Conservation (phyloP, 805 yeast genomes). For the Wickerhamomyces hampshirensis region DNA sequence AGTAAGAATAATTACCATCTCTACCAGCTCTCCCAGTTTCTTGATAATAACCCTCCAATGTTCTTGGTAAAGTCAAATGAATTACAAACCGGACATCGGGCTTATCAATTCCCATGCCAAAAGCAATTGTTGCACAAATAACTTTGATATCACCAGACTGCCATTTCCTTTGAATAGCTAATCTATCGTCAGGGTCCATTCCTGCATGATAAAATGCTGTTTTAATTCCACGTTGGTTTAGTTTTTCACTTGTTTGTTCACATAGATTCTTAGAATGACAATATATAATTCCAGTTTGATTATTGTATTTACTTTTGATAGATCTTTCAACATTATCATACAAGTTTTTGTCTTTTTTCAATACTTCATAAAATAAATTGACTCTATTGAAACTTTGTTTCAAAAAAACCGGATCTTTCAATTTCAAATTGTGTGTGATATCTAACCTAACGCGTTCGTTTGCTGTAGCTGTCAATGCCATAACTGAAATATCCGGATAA, state of each 20-base stretch:
- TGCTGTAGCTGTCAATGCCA: slow-evolving; percentile 98
- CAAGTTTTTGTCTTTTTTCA: slow-evolving; percentile 52
- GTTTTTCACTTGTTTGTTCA: slow-evolving; percentile 67
- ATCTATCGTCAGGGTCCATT: slow-evolving; percentile 74
- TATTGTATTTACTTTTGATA: slow-evolving; percentile 44
- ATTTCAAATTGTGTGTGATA: slow-evolving; percentile 70
- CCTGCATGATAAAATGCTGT: slow-evolving; percentile 91
- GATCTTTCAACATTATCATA: slow-evolving; percentile 56
- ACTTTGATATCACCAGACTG: slow-evolving; percentile 66
- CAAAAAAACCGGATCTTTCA: slow-evolving; percentile 57
- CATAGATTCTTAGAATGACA: slow-evolving; percentile 89
- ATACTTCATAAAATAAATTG: slow-evolving; percentile 75
- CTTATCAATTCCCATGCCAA: slow-evolving; percentile 99
- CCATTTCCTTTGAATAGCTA: slow-evolving; percentile 74
- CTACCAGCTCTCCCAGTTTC: slow-evolving; percentile 99
- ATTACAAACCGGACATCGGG: slow-evolving; percentile 91
- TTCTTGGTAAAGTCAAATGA: slow-evolving; percentile 83
- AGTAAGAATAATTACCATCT: slow-evolving; percentile 80
- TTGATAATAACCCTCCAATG: slow-evolving; percentile 93
- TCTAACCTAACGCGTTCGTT: slow-evolving; percentile 85
- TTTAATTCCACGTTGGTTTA: slow-evolving; percentile 56
- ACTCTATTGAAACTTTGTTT: slow-evolving; percentile 92
- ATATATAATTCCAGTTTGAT: slow-evolving; percentile 82
- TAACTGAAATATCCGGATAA: slow-evolving; percentile 79
- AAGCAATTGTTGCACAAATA: slow-evolving; percentile 96